These are phyloP conservation scores for Wickerhamomyces subpelliculosus DNA, from an alignment of 805 yeast species.

Conservation along the genomic window DNA sequence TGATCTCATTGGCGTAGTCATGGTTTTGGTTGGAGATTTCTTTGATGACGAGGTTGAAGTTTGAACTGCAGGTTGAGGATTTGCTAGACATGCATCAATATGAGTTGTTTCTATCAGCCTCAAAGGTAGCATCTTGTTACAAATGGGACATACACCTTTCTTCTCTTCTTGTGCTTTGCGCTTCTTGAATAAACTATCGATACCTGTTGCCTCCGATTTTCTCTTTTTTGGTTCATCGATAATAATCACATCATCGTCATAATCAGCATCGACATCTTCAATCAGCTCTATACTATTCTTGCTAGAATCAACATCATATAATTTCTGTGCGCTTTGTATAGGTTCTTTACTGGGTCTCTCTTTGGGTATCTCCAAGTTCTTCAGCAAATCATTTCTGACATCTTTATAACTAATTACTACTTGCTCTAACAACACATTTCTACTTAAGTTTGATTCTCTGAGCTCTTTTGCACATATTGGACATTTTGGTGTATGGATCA, in stretches of 20 bases:
- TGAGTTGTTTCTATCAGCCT: constrained; percentile 47
- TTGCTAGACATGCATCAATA: constrained; percentile 48
- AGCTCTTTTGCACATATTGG: constrained; percentile 73
- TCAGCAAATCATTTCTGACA: constrained; percentile 34
- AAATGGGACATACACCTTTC: constrained; percentile 58
- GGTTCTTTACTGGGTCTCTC: too few relatives aligned
- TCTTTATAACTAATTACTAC: constrained; percentile 45
- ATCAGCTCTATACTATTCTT: too few relatives aligned
- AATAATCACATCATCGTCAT: constrained; percentile 25
- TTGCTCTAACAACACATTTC: constrained; percentile 68
- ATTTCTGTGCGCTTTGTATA: too few relatives aligned
- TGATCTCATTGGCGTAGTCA: constrained; percentile 2
- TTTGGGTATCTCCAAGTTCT: constrained; percentile 15
- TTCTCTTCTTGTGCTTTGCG: constrained; percentile 13
- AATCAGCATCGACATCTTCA: constrained; percentile 22
- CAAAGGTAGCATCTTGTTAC: constrained; percentile 44
- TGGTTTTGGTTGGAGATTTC: not conserved
- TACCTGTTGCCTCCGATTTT: constrained; percentile 7
- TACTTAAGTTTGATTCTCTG: constrained; percentile 60
- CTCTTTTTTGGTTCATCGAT: constrained; percentile 21
- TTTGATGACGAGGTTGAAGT: constrained; percentile 19
- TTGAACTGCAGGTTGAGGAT: constrained; percentile 23
- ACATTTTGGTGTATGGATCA: constrained; percentile 55
- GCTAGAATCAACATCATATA: too few relatives aligned
- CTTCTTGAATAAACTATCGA: constrained; percentile 14